These are phyloP conservation scores for Plasmodium knowlesi DNA, from an alignment of 169 alveolate species.

Conservation along the genomic window DNA sequence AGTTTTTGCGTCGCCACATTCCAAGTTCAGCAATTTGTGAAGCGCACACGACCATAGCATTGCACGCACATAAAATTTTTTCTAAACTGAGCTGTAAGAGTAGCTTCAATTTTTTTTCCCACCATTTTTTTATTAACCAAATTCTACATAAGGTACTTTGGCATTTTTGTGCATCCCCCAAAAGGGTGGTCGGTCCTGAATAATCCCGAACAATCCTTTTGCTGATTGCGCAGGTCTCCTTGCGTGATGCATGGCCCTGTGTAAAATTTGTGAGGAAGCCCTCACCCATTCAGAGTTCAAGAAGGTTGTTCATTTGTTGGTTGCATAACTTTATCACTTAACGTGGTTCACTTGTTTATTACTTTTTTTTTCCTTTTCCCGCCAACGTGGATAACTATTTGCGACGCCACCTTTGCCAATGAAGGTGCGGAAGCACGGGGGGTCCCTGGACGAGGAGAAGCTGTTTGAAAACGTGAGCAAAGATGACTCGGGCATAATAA, in stretches of 20 bases:
- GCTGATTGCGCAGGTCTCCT: neutral
- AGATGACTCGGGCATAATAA: conserved; percentile 75
- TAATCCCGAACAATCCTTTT: neutral
- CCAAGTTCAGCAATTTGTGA: neutral
- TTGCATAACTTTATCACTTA: too few species aligned
- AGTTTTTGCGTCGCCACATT: neutral
- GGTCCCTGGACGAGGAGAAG: conserved; percentile 66
- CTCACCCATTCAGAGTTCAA: neutral
- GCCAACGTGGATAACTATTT: neutral
- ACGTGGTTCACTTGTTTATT: neutral
- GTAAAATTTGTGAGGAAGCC: neutral
- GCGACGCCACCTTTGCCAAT: neutral
- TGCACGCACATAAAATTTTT: neutral
- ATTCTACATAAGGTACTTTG: neutral
- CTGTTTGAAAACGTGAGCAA: conserved; percentile 56
- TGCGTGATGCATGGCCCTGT: neutral
- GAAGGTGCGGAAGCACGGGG: conserved; percentile 22
- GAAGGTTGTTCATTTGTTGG: too few species aligned
- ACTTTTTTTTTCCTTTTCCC: neutral
- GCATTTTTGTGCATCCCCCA: neutral
- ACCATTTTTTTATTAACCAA: neutral
- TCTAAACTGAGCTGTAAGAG: neutral
- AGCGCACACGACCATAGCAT: neutral
- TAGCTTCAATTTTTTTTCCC: neutral
- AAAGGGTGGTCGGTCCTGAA: neutral